These are phyloP conservation scores for Rhodotorula babjevae DNA, from an alignment of 768 basidiomycete species.

Conservation along the genomic window DNA sequence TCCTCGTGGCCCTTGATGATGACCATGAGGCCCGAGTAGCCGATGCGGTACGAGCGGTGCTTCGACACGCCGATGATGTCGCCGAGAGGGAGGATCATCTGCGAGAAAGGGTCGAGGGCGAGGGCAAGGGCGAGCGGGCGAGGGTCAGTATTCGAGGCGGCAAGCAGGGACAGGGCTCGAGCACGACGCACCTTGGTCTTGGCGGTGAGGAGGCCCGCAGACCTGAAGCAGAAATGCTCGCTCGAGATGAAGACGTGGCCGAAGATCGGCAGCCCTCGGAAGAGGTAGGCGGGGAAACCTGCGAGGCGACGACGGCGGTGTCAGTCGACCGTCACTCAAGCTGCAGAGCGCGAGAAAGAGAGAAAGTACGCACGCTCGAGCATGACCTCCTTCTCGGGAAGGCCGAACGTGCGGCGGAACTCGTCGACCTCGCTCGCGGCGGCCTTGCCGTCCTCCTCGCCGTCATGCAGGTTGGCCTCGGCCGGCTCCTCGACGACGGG, in stretches of 20 bases:
- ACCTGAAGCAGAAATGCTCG: slow-evolving; percentile 91
- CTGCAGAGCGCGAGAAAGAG: background rate
- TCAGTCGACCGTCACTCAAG: background rate
- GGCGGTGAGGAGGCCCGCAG: slow-evolving; percentile 68
- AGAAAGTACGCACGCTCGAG: slow-evolving; percentile 70
- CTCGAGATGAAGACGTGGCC: slow-evolving; percentile 87
- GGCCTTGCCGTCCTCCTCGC: slow-evolving; percentile 53
- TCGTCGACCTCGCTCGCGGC: slow-evolving; percentile 44
- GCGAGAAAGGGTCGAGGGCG: background rate
- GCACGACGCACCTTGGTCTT: slow-evolving; percentile 69
- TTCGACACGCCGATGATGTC: slow-evolving; percentile 81
- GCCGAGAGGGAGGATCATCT: slow-evolving; percentile 93
- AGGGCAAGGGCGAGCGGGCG: slow-evolving; percentile 5
- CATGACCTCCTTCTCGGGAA: slow-evolving; percentile 78
- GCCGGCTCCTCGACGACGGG: slow-evolving; percentile 63
- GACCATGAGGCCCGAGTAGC: slow-evolving; percentile 79
- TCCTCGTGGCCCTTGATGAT: slow-evolving; percentile 96
- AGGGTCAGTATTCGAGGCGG: no score
- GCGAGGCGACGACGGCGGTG: background rate
- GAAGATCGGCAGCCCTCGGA: slow-evolving; percentile 78
- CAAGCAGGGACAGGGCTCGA: no score
- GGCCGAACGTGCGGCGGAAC: slow-evolving; percentile 74
- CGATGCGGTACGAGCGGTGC: slow-evolving; percentile 80
- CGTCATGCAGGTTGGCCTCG: slow-evolving; percentile 42
- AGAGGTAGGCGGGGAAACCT: slow-evolving; percentile 91